Base-by-base conservation (phyloP, 306 rosid genomes). In the Rosa chinensis region DNA sequence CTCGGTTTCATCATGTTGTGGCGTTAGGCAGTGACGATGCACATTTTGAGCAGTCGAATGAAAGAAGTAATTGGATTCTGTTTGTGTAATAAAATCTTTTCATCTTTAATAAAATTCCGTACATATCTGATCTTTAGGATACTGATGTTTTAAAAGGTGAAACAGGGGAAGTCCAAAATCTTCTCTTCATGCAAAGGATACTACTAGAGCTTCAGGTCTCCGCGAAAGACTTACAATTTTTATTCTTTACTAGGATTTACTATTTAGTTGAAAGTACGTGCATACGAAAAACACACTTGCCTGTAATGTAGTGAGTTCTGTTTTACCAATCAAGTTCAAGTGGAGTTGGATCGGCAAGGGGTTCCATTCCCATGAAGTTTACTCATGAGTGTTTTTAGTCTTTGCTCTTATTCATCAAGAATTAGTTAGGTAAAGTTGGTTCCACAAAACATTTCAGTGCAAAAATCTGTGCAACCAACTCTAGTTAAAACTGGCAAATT, bases 11-110 rank as follows among this genome's bases (percentile, higher is more conserved):
- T 58, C 25, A 16, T 61, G 32, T 62, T 63, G 72, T 62, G 72
- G 37, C 44, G 35, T 25, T 44, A 25, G 17, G 17, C 6, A 32
- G 28, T 3, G 71, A 32, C 6, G 5, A 9, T 2, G 70, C 3
- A 5, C 55, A 59, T 44, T 25, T 23, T 43, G 56, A 61, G 43
- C 10, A 42, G 25, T 13, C 8, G 4, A 56, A 9, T 13, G 40
- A 44, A 25, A 21, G 3, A 14, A 5, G 56, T 75, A 13, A 75
- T 75, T 59, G 43, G 52, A 75, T 58, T 75, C 4, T 14, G 78
- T 44, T 42, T 17, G 47, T 59, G 78, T 76, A 76, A 76, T 63
- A 62, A 45, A 17, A 35, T 62, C 47, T 16, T 18, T 59, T 75
- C 70, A 9, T 35, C 44, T 70, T 20, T 45, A 62, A 32, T 47